A percentile compares a stretch with the other conserved stretches of the same genome.
These are phyloP conservation scores for Firmiana major DNA, from an alignment of 345 rosid genomes.

Conservation along the genomic window DNA sequence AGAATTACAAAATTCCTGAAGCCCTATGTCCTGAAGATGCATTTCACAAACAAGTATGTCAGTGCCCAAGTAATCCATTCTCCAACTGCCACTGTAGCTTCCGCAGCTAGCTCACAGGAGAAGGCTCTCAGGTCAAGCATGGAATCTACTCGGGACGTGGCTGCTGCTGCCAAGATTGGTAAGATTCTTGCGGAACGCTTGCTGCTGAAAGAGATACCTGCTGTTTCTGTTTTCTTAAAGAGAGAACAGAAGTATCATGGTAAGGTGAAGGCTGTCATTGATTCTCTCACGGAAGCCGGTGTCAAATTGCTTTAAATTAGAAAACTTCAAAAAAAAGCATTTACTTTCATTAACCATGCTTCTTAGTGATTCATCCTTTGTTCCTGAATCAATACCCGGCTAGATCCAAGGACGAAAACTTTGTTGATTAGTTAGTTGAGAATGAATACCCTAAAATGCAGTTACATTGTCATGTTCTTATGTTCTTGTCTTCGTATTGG, in stretches of 20 bases:
- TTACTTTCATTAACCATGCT: background rate
- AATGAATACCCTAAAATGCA: background rate
- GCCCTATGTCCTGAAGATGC: slow-evolving; percentile 72
- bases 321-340: background rate
- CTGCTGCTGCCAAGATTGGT: slow-evolving; percentile 83
- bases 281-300: slow-evolving; percentile 66
- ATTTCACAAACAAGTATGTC: slow-evolving; percentile 73
- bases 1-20: slow-evolving; percentile 55
- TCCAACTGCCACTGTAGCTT: slow-evolving; percentile 77
- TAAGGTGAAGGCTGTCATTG: slow-evolving; percentile 76
- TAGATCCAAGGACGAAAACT: background rate
- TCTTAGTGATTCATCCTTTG: background rate
- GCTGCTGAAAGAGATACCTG: slow-evolving; percentile 66
- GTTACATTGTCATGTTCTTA: background rate
- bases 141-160: slow-evolving; percentile 70
- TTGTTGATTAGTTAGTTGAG: background rate
- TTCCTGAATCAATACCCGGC: background rate
- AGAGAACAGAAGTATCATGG: slow-evolving; percentile 85
- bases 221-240: slow-evolving; percentile 54
- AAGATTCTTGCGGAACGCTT: slow-evolving; percentile 72
- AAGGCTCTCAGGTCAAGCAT: slow-evolving; percentile 57
- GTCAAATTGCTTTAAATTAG: slow-evolving; percentile 48
- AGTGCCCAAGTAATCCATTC: slow-evolving; percentile 78
- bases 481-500: background rate
- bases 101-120: slow-evolving; percentile 78